Evolutionary conservation across 352 stramenopile genomes (phyloP), one percentile per base, ranked within the genome.

Genomic region (Globisporangium radiosum): DNA sequence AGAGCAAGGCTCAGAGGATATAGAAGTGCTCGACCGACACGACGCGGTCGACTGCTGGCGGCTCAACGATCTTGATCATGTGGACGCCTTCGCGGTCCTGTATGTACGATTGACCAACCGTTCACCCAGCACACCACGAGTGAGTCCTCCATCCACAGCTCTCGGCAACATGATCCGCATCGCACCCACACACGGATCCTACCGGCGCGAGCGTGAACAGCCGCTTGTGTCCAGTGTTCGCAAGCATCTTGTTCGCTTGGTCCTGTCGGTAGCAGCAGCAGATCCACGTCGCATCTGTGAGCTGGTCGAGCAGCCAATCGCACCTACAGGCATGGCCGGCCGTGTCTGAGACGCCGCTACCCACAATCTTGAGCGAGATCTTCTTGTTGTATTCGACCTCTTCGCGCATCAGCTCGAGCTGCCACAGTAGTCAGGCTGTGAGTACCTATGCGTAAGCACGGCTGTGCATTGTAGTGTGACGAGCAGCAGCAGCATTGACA

Each of bases 231-330:
- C 77, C 75, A 40, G 64, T 47, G 25, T 56, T 62, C 3, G 67
- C 51, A n/a, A 76, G 73, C 71, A 89, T 85, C 58, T 87, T 85
- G 63, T 91, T 91, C n/a, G 78, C 78, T 73, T 91, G 81, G 15
- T 89, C 81, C 74, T 84, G 44, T 25, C 25, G 25, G 25, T 25
- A 25, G 25, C 25, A 25, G 25, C 25, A 25, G 25, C 25, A 25
- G 25, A 25, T 2, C 25, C 25, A 25, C 25, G 25, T 25, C 25
- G 25, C 25, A 25, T 25, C 25, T 25, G 25, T 25, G 25, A 25
- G 25, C 25, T 0, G 48, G 15, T 14, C 4, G 15, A 15, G 10
- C 19, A 9, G 4, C 17, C 37, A 14, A 13, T 11, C 11, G 47
- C 11, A 10, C 8, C 25, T 6, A 14, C 45, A 36, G 45, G 25